Evolutionary conservation across 169 alveolate genomes (phyloP).

Genomic region (Plasmodium coatneyi): DNA sequence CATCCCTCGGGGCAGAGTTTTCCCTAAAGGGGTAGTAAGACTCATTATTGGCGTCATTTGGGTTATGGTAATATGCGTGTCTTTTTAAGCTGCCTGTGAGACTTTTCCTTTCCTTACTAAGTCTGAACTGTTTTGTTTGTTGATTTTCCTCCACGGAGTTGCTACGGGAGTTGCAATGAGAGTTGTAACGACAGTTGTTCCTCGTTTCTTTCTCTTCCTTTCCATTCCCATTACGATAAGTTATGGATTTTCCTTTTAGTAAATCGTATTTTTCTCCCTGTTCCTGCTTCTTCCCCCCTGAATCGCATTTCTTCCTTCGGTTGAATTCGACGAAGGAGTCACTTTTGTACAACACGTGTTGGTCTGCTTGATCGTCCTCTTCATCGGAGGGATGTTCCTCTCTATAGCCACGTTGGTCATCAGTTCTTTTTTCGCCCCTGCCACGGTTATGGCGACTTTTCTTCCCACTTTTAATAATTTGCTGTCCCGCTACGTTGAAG

Average conservation of each 20-base stretch:
- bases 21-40: neutral
- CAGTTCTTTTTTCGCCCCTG: neutral
- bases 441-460: neutral
- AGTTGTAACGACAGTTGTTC: neutral
- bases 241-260: neutral
- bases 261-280: neutral
- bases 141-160: neutral
- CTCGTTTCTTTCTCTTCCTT: neutral
- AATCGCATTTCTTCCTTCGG: neutral
- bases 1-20: neutral
- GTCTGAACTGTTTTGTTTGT: neutral
- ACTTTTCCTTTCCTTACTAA: conserved; percentile 23
- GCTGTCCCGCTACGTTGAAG: neutral
- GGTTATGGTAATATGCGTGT: conserved; percentile 52
- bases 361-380: neutral
- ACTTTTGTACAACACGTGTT: conserved; percentile 10
- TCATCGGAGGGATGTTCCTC: neutral
- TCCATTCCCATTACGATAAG: neutral
- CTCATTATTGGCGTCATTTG: neutral
- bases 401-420: neutral
- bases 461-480: neutral
- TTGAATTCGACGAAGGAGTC: conserved; percentile 19
- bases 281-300: neutral
- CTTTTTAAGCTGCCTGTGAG: conserved; percentile 39
- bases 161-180: neutral